Percentiles rank a stretch among this genome's conserved stretches.
Conservation (phyloP, 306 rosid genomes). For the Datisca glomerata region DNA sequence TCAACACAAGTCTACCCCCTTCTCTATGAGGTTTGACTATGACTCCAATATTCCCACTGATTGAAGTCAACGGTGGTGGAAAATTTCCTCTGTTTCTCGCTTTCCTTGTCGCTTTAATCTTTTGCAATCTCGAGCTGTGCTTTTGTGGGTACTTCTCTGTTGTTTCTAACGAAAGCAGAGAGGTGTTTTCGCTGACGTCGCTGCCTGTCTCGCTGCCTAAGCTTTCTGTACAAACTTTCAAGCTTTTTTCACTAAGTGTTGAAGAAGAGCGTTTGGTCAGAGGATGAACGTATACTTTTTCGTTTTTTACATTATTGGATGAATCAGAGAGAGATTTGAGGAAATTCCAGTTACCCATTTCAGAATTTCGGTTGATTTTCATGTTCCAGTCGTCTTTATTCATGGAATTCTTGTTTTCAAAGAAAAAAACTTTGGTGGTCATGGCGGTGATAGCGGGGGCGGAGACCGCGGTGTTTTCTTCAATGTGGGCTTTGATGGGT, state of each 20-base stretch:
- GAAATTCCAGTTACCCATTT: conserved; percentile 27
- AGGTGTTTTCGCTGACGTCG: conserved; percentile 21
- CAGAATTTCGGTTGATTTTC: conserved; percentile 4
- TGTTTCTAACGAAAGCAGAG: conserved; percentile 7
- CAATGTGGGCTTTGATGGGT: neutral
- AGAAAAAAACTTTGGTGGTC: too few species aligned
- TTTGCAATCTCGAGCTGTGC: neutral
- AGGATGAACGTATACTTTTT: conserved; percentile 29
- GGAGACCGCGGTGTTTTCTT: conserved; percentile 1
- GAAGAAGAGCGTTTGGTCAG: conserved; percentile 15
- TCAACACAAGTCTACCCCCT: conserved; percentile 45
- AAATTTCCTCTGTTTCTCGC: conserved; percentile 14
- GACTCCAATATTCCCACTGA: conserved; percentile 21
- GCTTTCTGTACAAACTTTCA: conserved; percentile 52
- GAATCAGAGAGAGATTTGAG: conserved; percentile 27
- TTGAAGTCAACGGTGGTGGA: conserved; percentile 49
- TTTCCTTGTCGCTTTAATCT: conserved; percentile 6
- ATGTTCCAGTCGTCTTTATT: neutral
- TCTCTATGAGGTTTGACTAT: conserved; percentile 33
- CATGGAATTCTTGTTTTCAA: neutral
- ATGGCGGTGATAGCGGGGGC: neutral
- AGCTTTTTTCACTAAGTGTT: conserved; percentile 34
- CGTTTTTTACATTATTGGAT: conserved; percentile 12
- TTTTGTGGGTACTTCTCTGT: neutral
- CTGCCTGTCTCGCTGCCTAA: conserved; percentile 55